A percentile compares a stretch with the other conserved stretches of the same genome.
Conservation (phyloP, 345 rosid genomes). For the Boechera divaricarpa region DNA sequence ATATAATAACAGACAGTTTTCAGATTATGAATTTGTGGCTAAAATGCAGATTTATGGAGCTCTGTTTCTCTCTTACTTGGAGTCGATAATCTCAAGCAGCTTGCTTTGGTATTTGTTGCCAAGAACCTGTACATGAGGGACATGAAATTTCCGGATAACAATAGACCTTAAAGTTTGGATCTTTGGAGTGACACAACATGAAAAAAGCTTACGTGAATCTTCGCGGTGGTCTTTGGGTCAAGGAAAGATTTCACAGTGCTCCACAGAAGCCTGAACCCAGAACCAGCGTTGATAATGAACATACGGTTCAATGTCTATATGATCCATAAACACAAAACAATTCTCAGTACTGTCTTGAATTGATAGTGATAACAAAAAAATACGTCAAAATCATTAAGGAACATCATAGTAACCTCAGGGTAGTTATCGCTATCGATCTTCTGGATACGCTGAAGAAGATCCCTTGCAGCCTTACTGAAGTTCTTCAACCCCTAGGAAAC, state of each 20-base stretch:
- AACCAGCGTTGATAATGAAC: slow-evolving; percentile 96
- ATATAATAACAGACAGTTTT: neutral
- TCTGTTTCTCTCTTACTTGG: slow-evolving; percentile 50
- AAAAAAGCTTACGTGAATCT: slow-evolving; percentile 67
- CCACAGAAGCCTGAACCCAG: slow-evolving; percentile 97
- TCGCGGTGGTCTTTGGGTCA: slow-evolving; percentile 87
- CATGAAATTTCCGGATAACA: neutral
- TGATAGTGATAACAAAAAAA: slow-evolving; percentile 6
- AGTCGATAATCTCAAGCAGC: slow-evolving; percentile 85
- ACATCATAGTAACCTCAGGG: slow-evolving; percentile 69
- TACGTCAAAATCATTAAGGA: neutral
- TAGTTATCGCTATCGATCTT: slow-evolving; percentile 85
- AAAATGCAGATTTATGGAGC: slow-evolving; percentile 5
- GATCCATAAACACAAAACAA: slow-evolving; percentile 22
- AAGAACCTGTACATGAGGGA: slow-evolving; percentile 61
- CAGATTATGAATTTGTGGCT: slow-evolving; percentile 2
- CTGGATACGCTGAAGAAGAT: slow-evolving; percentile 72
- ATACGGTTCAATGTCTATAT: slow-evolving; percentile 85
- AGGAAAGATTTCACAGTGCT: slow-evolving; percentile 88
- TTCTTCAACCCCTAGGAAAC: slow-evolving; percentile 69
- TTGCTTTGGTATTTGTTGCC: slow-evolving; percentile 92
- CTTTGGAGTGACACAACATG: neutral
- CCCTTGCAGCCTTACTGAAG: slow-evolving; percentile 88
- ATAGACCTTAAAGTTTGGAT: neutral
- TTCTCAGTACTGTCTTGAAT: slow-evolving; percentile 26